Evolutionary conservation across 768 basidiomycete species (phyloP).

Genomic region (Sarcodon sp.): DNA sequence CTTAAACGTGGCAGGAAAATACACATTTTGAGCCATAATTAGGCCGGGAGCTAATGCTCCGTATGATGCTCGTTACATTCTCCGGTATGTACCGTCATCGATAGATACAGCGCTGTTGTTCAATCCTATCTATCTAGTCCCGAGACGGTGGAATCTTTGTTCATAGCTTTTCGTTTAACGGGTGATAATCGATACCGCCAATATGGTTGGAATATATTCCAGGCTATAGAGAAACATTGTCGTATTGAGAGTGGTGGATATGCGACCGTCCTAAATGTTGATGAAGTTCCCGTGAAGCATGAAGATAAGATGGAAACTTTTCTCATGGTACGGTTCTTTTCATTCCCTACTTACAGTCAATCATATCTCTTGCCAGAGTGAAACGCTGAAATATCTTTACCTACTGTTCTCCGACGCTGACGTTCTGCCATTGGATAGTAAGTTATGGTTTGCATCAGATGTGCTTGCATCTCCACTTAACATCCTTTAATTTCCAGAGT

Average conservation of each 20-base stretch:
- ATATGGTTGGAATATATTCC: conserved; percentile 82
- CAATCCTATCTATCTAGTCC: conserved; percentile 33
- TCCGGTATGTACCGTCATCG: conserved; percentile 35
- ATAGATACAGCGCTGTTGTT: background rate
- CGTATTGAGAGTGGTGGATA: conserved; percentile 71
- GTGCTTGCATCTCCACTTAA: conserved; percentile 4
- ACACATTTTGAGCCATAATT: conserved; percentile 2
- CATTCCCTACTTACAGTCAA: background rate
- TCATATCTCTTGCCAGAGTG: conserved; percentile 36
- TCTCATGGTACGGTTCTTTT: conserved; percentile 48
- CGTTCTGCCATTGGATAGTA: conserved; percentile 64
- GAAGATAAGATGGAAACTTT: conserved; percentile 97
- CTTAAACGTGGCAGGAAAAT: background rate
- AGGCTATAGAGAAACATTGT: conserved; percentile 79
- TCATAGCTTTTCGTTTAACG: conserved; percentile 84
- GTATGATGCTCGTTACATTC: conserved; percentile 88
- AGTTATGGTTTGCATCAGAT: conserved; percentile 17
- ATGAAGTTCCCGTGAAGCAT: conserved; percentile 48
- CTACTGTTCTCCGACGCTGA: conserved; percentile 67
- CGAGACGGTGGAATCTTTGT: conserved; percentile 90
- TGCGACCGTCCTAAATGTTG: conserved; percentile 75
- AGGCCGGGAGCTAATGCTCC: conserved; percentile 19
- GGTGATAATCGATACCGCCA: conserved; percentile 73
- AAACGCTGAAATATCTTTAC: conserved; percentile 87
- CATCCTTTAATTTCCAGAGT: conserved; percentile 29